Evolutionary conservation across 805 yeast genomes (phyloP), one percentile per base, ranked within the genome.

Genomic region (Nakazawaea wyomingensis): DNA sequence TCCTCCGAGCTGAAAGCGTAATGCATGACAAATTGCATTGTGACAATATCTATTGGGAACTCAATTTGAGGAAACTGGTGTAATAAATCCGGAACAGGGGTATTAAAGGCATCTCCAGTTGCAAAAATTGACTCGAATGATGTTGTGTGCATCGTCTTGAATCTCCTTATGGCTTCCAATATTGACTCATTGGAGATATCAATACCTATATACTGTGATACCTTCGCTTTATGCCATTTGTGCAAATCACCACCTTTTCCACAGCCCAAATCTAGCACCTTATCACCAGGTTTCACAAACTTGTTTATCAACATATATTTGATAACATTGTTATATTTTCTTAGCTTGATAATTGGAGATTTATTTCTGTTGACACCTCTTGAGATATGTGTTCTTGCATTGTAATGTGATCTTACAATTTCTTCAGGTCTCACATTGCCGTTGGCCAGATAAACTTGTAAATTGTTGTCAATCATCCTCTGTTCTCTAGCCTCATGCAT

Each of bases 171-270:
- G 0, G 97, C 98, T 58, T 93, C 96, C 40, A 74, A 69, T 40
- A 93, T 80, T 5, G 96, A 85, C 3, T 83, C 82, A 59, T 90
- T 93, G 16, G 96, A 89, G 34, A 93, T 82, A 62, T 93, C 99
- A 22, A 93, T 72, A 1, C 99, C 99, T 43, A 90, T 79, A 51
- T 85, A 86, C 37, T 89, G 90, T 18, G 77, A 72, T 2, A 87
- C 75, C 17, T 76, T 68, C 1, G 87, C 83, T 52, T 78, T 78
- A 40, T 82, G 85, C 80, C 96, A 91, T 60, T 93, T 93, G 53
- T 84, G 78, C 54, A 93, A 66, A 65, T 93, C 99, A 21, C 99
- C 99, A 41, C 99, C 99, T 60, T 93, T 95, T 11, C 99, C 99
- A 63, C 98, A 90, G 13, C 96, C 96, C 44, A 91, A 62, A 56